phyloP scores from a whole-genome alignment of 495 filamentous ascomycete genomes.

The Mytilinidion resinicola region DNA sequence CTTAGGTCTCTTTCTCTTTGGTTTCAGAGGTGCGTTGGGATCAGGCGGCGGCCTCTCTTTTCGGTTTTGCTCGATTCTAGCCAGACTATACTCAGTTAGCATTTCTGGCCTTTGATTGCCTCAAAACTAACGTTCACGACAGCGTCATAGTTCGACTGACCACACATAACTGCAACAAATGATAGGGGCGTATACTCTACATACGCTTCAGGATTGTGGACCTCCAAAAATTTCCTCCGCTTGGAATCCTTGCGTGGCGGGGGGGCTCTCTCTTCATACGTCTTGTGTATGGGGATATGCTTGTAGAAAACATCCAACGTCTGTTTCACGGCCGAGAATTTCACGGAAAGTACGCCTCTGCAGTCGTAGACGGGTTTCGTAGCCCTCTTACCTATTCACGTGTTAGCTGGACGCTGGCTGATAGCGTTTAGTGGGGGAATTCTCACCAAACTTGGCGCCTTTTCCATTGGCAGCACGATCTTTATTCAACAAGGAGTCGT shows the following conservation, averaged over 20 bases:
- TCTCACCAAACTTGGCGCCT: conserved; percentile 17
- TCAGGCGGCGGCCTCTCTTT: conserved; percentile 9
- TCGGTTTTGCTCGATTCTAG: conserved; percentile 17
- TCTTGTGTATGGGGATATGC: conserved; percentile 28
- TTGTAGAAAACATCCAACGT: conserved; percentile 27
- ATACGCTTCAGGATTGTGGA: conserved; percentile 24
- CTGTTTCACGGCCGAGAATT: conserved; percentile 28
- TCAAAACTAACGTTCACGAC: background rate
- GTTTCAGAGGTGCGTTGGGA: conserved; percentile 4
- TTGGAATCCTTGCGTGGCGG: conserved; percentile 29
- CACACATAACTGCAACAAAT: background rate
- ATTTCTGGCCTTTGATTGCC: background rate
- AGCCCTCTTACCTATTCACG: conserved; percentile 11
- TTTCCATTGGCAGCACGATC: conserved; percentile 30
- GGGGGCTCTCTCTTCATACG: conserved; percentile 30
- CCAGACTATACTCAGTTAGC: conserved; percentile 5
- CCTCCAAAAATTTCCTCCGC: conserved; percentile 17
- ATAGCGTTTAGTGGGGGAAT: background rate
- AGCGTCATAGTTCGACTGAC: no score
- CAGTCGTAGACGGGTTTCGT: conserved; percentile 32
- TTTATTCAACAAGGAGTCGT: conserved; percentile 32
- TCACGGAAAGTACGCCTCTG: conserved; percentile 26
- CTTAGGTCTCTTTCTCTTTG: conserved; percentile 19
- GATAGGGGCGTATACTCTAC: conserved; percentile 6
- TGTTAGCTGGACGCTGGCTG: background rate